Conservation (phyloP, 1,284 basidiomycete genomes). For the Trichosporon coremiiforme region DNA sequence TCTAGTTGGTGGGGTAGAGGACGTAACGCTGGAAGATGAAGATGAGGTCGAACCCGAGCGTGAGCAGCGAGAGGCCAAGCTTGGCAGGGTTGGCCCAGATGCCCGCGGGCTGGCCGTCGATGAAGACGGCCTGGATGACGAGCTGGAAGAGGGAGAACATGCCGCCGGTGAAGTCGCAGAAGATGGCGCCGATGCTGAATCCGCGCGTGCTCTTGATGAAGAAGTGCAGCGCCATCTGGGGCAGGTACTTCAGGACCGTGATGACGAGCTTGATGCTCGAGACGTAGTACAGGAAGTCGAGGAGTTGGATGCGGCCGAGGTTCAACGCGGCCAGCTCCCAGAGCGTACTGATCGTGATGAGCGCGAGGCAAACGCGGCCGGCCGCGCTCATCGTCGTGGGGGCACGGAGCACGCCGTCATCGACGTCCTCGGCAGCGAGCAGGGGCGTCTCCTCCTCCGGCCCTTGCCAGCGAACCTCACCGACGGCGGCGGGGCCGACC, state of each 20-base stretch:
- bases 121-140: conserved; percentile 47
- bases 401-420: conserved; percentile 11
- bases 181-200: conserved; percentile 48
- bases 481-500: neutral
- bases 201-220: conserved; percentile 46
- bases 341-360: conserved; percentile 36
- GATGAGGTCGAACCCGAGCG: conserved; percentile 30
- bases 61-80: conserved; percentile 47
- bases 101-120: conserved; percentile 49
- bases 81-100: conserved; percentile 56
- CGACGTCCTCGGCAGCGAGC: neutral
- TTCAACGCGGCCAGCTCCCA: conserved; percentile 35
- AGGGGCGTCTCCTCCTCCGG: conserved; percentile 27
- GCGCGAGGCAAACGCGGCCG: conserved; percentile 36
- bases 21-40: conserved; percentile 20
- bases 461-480: neutral
- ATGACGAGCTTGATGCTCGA: conserved; percentile 52
- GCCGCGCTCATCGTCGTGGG: conserved; percentile 35
- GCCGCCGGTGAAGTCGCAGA: conserved; percentile 51
- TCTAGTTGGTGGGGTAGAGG: neutral
- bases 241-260: conserved; percentile 53
- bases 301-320: conserved; percentile 38
- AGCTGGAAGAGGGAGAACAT: conserved; percentile 54
- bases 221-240: conserved; percentile 54
- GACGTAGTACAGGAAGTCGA: conserved; percentile 55